phyloP scores from a whole-genome alignment of 495 filamentous ascomycete species.

The Hypoxylon rickii region DNA sequence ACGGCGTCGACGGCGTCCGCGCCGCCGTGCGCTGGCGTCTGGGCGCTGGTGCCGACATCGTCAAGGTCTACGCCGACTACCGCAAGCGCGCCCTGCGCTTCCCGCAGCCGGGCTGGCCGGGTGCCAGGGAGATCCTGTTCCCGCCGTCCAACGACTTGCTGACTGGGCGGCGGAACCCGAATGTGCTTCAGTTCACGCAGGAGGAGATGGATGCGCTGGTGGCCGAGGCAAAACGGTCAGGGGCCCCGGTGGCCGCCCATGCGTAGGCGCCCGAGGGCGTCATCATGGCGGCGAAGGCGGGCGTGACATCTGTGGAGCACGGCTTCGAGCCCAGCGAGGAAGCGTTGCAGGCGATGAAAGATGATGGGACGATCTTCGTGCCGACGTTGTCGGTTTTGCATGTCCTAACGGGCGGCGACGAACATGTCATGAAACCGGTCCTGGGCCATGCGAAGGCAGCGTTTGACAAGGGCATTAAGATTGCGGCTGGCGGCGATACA shows the following conservation, averaged over 20 bases:
- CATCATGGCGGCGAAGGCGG: slow-evolving; percentile 52
- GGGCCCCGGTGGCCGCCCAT: slow-evolving; percentile 53
- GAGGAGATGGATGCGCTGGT: slow-evolving; percentile 60
- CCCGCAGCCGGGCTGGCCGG: slow-evolving; percentile 38
- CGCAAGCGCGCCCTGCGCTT: slow-evolving; percentile 52
- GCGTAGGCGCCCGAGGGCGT: slow-evolving; percentile 47
- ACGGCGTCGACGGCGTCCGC: slow-evolving; percentile 49
- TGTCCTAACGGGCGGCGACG: slow-evolving; percentile 2
- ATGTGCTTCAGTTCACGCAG: slow-evolving; percentile 47
- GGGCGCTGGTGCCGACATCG: slow-evolving; percentile 55
- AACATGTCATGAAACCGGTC: slow-evolving; percentile 21
- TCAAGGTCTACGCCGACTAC: slow-evolving; percentile 61
- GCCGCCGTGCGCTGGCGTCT: slow-evolving; percentile 53
- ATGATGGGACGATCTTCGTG: slow-evolving; percentile 51
- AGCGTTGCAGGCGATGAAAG: slow-evolving; percentile 44
- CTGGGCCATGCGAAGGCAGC: slow-evolving; percentile 41
- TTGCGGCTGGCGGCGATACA: slow-evolving; percentile 56
- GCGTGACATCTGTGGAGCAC: slow-evolving; percentile 58
- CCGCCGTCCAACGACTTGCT: slow-evolving; percentile 33
- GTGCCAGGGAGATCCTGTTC: slow-evolving; percentile 20
- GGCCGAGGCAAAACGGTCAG: slow-evolving; percentile 45
- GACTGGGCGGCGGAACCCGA: slow-evolving; percentile 45
- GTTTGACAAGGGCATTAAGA: slow-evolving; percentile 48
- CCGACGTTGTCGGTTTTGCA: slow-evolving; percentile 54
- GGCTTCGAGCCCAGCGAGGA: slow-evolving; percentile 47